phyloP scores from a whole-genome alignment of 306 rosid species.

The Luffa acutangula region DNA sequence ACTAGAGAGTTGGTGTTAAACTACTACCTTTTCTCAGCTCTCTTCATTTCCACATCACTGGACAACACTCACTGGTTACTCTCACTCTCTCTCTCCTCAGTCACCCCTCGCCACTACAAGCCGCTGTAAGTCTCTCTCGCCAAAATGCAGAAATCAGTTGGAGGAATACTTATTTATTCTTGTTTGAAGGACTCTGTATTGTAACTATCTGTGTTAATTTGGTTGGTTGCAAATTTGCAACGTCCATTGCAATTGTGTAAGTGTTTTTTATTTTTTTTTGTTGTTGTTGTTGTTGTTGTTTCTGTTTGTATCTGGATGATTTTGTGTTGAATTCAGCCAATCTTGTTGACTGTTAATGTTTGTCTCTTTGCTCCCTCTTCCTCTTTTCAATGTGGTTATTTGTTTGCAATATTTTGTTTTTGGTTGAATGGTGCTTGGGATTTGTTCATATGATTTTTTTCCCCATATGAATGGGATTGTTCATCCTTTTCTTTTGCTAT shows the following conservation, averaged over 20 bases:
- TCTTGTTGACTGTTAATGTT: background rate
- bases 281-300: background rate
- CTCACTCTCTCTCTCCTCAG: background rate
- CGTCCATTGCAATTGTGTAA: background rate
- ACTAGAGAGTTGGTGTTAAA: no score
- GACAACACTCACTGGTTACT: background rate
- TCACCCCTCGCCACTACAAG: background rate
- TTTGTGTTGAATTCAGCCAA: background rate
- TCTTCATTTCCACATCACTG: background rate
- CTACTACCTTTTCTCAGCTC: background rate
- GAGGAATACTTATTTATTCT: background rate
- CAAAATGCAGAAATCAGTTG: background rate
- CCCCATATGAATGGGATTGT: background rate
- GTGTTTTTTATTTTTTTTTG: background rate
- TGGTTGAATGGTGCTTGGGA: background rate
- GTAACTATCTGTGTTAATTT: background rate
- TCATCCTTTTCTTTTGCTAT: background rate
- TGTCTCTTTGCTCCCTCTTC: background rate
- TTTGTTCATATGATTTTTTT: background rate
- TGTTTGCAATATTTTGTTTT: background rate
- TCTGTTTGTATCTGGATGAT: background rate
- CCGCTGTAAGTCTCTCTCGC: background rate
- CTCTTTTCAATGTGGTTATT: background rate
- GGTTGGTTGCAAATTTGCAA: background rate
- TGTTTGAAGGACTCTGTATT: background rate